Percentiles rank a stretch among this genome's conserved stretches.
Evolutionary conservation across 139 green algal species (phyloP).

Genomic region (Chlamydomonas eustigma): DNA sequence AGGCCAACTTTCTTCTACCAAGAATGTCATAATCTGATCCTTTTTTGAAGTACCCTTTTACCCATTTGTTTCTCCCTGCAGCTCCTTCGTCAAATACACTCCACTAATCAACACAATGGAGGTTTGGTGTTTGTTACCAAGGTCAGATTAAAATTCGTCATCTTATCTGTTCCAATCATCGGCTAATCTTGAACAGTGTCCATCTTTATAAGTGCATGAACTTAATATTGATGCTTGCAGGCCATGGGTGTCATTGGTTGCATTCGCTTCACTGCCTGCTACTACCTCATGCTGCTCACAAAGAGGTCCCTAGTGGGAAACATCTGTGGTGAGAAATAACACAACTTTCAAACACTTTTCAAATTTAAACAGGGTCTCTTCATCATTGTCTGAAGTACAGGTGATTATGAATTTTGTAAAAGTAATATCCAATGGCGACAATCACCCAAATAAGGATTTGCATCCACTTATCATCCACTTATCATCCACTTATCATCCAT

Average conservation of each 20-base stretch:
- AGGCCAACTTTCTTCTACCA: too few species aligned
- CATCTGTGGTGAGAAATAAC: slow-evolving; percentile 53
- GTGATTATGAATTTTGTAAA: too few species aligned
- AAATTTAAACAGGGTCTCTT: too few species aligned
- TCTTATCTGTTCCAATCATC: too few species aligned
- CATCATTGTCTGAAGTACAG: too few species aligned
- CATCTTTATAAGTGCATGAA: not conserved
- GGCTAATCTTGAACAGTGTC: too few species aligned
- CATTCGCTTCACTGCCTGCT: slow-evolving; percentile 73
- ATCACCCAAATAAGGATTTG: too few species aligned
- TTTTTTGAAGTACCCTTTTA: not conserved
- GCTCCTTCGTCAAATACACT: slow-evolving; percentile 1
- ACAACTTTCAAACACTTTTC: too few species aligned
- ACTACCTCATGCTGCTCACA: slow-evolving; percentile 90
- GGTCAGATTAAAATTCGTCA: too few species aligned
- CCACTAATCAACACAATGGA: not conserved
- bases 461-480: too few species aligned
- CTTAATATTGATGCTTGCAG: slow-evolving; percentile 30
- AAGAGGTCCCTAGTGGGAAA: slow-evolving; percentile 58
- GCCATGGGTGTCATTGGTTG: slow-evolving; percentile 74
- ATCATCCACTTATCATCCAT: too few species aligned
- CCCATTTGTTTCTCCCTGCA: not conserved
- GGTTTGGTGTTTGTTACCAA: slow-evolving; percentile 12
- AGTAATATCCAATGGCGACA: too few species aligned
- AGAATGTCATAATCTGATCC: not conserved